These are phyloP conservation scores for Colletotrichum spaethianum DNA, from an alignment of 2,329 filamentous ascomycete species.

Conservation along the genomic window DNA sequence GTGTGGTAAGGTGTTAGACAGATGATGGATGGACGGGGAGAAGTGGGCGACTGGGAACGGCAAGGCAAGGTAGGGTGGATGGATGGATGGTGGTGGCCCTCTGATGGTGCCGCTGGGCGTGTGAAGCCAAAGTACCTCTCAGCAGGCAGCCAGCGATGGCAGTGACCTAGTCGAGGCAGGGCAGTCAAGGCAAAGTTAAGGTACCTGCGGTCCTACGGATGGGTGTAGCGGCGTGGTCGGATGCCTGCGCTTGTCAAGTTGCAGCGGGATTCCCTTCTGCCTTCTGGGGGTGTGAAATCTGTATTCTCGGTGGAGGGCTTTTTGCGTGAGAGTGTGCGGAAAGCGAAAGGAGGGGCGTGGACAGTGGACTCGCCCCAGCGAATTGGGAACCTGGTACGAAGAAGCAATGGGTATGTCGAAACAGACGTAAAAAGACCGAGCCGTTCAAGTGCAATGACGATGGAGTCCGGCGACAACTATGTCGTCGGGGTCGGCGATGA, in stretches of 20 bases:
- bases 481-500: neutral
- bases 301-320: slow-evolving; percentile 23
- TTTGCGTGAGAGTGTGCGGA: slow-evolving; percentile 32
- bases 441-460: slow-evolving; percentile 20
- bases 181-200: neutral
- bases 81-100: slow-evolving; percentile 1
- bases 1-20: slow-evolving; percentile 26
- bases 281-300: slow-evolving; percentile 11
- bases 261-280: slow-evolving; percentile 22
- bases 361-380: slow-evolving; percentile 16
- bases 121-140: slow-evolving; percentile 7
- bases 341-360: slow-evolving; percentile 8
- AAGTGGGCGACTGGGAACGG: slow-evolving; percentile 41
- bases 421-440: neutral
- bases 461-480: no score
- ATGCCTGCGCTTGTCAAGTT: slow-evolving; percentile 36
- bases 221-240: slow-evolving; percentile 27
- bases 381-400: neutral
- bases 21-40: slow-evolving; percentile 39
- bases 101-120: slow-evolving; percentile 20
- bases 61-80: slow-evolving; percentile 24
- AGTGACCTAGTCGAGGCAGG: neutral
- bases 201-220: neutral
- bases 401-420: slow-evolving; percentile 10
- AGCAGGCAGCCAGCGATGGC: slow-evolving; percentile 3